Percentiles rank a stretch among this genome's conserved stretches.
phyloP scores from a whole-genome alignment of 768 basidiomycete genomes.

The Leccinum boreale region DNA sequence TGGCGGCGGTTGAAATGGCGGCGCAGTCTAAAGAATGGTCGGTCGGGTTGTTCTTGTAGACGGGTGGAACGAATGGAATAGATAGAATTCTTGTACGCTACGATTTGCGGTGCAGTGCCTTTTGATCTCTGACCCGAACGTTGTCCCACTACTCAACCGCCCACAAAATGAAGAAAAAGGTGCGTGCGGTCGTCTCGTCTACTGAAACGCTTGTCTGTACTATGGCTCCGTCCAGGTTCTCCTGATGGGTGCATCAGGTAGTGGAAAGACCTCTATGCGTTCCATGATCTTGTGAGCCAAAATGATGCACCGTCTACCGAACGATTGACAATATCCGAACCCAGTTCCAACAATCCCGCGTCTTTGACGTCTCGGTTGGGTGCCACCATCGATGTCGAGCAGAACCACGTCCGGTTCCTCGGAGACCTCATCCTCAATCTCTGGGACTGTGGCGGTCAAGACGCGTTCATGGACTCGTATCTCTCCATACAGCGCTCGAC shows the following conservation, averaged over 20 bases:
- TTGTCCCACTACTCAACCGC: background rate
- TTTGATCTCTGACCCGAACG: background rate
- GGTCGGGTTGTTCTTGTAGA: slow-evolving; percentile 55
- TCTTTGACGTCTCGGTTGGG: slow-evolving; percentile 88
- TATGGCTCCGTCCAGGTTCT: slow-evolving; percentile 59
- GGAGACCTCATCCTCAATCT: slow-evolving; percentile 94
- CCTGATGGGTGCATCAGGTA: slow-evolving; percentile 96
- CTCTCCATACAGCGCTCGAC: slow-evolving; percentile 88
- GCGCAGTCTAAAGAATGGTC: slow-evolving; percentile 62
- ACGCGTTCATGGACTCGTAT: slow-evolving; percentile 97
- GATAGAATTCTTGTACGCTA: slow-evolving; percentile 8
- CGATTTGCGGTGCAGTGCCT: background rate
- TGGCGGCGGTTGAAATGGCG: slow-evolving; percentile 94
- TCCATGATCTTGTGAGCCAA: slow-evolving; percentile 92
- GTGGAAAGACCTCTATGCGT: slow-evolving; percentile 96
- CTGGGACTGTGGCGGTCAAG: slow-evolving; percentile 99
- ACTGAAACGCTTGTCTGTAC: background rate
- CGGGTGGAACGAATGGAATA: background rate
- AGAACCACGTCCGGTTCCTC: slow-evolving; percentile 95
- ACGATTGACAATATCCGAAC: slow-evolving; percentile 8
- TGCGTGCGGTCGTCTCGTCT: slow-evolving; percentile 1
- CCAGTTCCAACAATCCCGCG: slow-evolving; percentile 93
- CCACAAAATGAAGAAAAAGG: slow-evolving; percentile 32
- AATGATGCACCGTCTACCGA: background rate
- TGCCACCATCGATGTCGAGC: slow-evolving; percentile 97